Evolutionary conservation across 768 basidiomycete genomes (phyloP).

Genomic region (Podaxis pistillaris): DNA sequence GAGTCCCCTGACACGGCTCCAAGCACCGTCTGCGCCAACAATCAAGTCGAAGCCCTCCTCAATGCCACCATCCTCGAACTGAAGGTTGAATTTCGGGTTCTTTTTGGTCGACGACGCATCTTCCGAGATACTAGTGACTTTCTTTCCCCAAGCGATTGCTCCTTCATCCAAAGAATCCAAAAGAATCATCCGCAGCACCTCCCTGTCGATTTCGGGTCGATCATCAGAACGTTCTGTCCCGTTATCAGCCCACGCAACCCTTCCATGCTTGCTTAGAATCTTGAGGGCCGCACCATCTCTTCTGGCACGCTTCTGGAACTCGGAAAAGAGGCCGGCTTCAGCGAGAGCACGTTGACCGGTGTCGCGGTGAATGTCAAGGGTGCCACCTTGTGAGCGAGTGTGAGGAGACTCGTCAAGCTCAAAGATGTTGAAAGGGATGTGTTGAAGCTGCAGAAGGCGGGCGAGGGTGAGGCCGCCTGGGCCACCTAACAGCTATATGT

Average conservation of each 20-base stretch:
- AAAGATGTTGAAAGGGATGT: conserved; percentile 19
- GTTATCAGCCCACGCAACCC: conserved; percentile 8
- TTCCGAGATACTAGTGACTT: conserved; percentile 15
- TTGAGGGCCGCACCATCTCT: conserved; percentile 18
- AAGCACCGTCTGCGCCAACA: conserved; percentile 32
- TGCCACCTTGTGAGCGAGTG: conserved; percentile 24
- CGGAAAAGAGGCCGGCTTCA: conserved; percentile 23
- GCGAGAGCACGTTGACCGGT: conserved; percentile 25
- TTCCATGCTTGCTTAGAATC: conserved; percentile 18
- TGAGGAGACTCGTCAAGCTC: conserved; percentile 22
- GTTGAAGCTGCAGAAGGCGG: conserved; percentile 19
- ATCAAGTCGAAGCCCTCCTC: conserved; percentile 22
- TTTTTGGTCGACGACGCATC: not conserved
- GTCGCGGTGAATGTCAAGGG: conserved; percentile 26
- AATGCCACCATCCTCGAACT: conserved; percentile 13
- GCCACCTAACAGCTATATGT: conserved; percentile 17
- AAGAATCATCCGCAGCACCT: conserved; percentile 24
- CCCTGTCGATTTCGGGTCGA: conserved; percentile 27
- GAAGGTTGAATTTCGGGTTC: conserved; percentile 14
- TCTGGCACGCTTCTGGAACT: conserved; percentile 22
- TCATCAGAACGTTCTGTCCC: conserved; percentile 11
- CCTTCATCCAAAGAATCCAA: conserved; percentile 22
- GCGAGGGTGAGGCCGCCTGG: conserved; percentile 27
- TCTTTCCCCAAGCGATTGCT: conserved; percentile 21
- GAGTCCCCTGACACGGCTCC: conserved; percentile 35